phyloP scores from a whole-genome alignment of 2,329 filamentous ascomycete species.

The Penicillium brevicompactum region DNA sequence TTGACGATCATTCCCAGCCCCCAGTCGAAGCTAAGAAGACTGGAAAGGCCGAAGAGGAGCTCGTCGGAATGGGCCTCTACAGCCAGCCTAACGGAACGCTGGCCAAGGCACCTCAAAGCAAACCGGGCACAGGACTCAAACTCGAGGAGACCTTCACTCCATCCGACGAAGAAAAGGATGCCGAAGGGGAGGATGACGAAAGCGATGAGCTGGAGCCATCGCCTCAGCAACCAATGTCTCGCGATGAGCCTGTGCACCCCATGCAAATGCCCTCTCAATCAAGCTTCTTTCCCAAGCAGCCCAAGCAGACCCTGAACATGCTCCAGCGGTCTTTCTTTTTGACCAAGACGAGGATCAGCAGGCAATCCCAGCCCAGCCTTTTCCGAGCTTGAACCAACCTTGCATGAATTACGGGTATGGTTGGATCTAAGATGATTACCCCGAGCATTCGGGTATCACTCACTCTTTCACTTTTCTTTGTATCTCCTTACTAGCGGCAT shows the following conservation, averaged over 20 bases:
- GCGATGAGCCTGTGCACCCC: conserved; percentile 3
- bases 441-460: neutral
- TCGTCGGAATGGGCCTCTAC: conserved; percentile 72
- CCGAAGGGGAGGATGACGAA: conserved; percentile 53
- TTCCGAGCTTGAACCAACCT: conserved; percentile 30
- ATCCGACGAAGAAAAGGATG: conserved; percentile 64
- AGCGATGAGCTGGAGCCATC: conserved; percentile 9
- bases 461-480: conserved; percentile 9
- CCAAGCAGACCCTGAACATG: conserved; percentile 29
- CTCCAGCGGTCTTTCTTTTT: conserved; percentile 38
- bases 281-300: conserved; percentile 14
- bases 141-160: conserved; percentile 75
- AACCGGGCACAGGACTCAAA: conserved; percentile 72
- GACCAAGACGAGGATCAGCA: conserved; percentile 33
- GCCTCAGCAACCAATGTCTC: conserved; percentile 10
- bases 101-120: conserved; percentile 61
- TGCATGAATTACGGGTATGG: conserved; percentile 40
- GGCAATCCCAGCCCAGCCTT: conserved; percentile 26
- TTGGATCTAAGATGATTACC: conserved; percentile 30
- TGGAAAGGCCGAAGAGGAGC: conserved; percentile 53
- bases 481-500: conserved; percentile 28
- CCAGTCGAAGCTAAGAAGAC: conserved; percentile 50
- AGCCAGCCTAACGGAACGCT: conserved; percentile 65
- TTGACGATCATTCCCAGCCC: conserved; percentile 28
- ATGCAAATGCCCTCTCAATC: conserved; percentile 12